Conservation (phyloP, 2,329 filamentous ascomycete genomes). For the Colletotrichum cuscutae region DNA sequence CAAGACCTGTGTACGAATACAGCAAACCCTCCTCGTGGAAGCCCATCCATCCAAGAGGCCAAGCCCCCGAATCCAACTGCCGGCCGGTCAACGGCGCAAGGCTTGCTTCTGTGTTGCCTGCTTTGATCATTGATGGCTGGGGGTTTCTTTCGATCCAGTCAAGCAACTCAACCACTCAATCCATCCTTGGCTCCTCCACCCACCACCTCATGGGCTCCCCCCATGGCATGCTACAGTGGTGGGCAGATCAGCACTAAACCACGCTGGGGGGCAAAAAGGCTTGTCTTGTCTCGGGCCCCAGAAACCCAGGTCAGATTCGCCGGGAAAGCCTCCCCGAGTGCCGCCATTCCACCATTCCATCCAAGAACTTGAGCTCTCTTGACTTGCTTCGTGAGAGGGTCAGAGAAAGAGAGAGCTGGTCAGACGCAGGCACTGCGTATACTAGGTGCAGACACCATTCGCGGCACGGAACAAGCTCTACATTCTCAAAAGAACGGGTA, state of each 20-base stretch:
- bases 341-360: background rate
- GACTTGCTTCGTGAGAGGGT: no score
- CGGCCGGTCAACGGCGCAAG: constrained; percentile 19
- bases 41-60: background rate
- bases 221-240: background rate
- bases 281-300: background rate
- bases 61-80: constrained; percentile 22
- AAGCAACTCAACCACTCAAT: background rate
- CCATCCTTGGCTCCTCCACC: background rate
- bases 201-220: background rate
- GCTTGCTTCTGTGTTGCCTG: background rate
- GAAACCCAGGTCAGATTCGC: background rate
- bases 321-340: background rate
- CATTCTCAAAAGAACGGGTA: no score
- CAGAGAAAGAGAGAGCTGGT: no score
- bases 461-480: no score
- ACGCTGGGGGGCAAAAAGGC: constrained; percentile 5
- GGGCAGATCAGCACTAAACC: constrained; percentile 16
- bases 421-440: no score
- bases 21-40: background rate
- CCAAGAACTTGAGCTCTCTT: no score
- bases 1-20: background rate
- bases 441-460: no score
- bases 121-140: background rate
- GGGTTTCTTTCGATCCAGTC: background rate